phyloP scores from a whole-genome alignment of 2,329 filamentous ascomycete species.

The Trichoderma afroharzianum region DNA sequence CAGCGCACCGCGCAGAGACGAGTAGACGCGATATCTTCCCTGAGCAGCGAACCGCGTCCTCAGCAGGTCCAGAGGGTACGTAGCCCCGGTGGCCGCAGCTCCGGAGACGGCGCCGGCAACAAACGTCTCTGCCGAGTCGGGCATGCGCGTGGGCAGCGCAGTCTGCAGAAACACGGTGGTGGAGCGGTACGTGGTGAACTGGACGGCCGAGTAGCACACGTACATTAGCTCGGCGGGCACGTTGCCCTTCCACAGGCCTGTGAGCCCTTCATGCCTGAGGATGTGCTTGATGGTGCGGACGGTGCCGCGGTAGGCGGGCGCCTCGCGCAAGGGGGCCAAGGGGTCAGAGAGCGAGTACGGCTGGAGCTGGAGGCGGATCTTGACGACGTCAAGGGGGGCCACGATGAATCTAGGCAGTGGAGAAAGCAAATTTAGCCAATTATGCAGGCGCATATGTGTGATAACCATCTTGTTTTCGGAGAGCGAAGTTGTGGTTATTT shows the following conservation, averaged over 20 bases:
- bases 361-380: constrained; percentile 95
- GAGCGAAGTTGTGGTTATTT: neutral
- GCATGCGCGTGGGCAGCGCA: constrained; percentile 45
- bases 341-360: constrained; percentile 79
- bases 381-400: constrained; percentile 93
- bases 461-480: neutral
- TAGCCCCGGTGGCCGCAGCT: constrained; percentile 73
- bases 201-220: constrained; percentile 80
- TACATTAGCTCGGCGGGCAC: constrained; percentile 94
- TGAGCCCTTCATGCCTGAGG: constrained; percentile 74
- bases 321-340: constrained; percentile 51
- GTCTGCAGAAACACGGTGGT: constrained; percentile 64
- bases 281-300: constrained; percentile 74
- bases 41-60: constrained; percentile 97
- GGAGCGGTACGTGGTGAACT: constrained; percentile 85
- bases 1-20: constrained; percentile 65
- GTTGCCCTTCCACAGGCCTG: constrained; percentile 95
- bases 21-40: constrained; percentile 75
- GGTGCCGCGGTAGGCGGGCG: constrained; percentile 68
- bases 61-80: constrained; percentile 90
- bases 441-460: neutral
- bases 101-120: constrained; percentile 79
- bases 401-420: constrained; percentile 69
- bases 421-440: neutral
- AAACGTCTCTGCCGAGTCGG: constrained; percentile 72